Evolutionary conservation across 148 eudicot species (phyloP).

Genomic region (Dianthus caryophyllus): DNA sequence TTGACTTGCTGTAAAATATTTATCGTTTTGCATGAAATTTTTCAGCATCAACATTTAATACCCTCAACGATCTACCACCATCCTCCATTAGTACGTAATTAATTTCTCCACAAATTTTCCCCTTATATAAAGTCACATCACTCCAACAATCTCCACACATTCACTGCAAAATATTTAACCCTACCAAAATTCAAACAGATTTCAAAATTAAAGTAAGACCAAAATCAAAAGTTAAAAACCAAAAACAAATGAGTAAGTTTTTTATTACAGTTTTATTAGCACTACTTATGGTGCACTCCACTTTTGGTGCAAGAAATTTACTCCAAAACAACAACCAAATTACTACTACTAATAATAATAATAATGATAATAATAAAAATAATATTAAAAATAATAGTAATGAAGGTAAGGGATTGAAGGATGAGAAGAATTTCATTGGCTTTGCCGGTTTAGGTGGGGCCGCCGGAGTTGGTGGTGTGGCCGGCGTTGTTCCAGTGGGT

Average conservation of each 20-base stretch:
- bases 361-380: not conserved
- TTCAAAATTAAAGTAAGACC: not conserved
- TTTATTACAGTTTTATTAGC: not conserved
- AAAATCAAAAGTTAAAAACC: not conserved
- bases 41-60: constrained; percentile 11
- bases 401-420: not conserved
- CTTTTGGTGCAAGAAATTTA: constrained; percentile 11
- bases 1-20: too few relatives aligned
- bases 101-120: not conserved
- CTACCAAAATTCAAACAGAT: not conserved
- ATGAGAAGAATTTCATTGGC: not conserved
- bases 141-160: not conserved
- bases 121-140: constrained; percentile 23
- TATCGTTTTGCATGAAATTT: not conserved
- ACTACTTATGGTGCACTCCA: constrained; percentile 19
- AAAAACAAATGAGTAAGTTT: constrained; percentile 12
- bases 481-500: not conserved
- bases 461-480: constrained; percentile 8
- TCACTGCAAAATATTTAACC: constrained; percentile 4
- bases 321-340: not conserved
- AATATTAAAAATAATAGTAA: constrained; percentile 9
- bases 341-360: too few relatives aligned
- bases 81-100: not conserved
- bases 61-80: constrained; percentile 19
- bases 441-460: constrained; percentile 17